phyloP scores from a whole-genome alignment of 345 rosid genomes.

The Aurinia saxatilis region DNA sequence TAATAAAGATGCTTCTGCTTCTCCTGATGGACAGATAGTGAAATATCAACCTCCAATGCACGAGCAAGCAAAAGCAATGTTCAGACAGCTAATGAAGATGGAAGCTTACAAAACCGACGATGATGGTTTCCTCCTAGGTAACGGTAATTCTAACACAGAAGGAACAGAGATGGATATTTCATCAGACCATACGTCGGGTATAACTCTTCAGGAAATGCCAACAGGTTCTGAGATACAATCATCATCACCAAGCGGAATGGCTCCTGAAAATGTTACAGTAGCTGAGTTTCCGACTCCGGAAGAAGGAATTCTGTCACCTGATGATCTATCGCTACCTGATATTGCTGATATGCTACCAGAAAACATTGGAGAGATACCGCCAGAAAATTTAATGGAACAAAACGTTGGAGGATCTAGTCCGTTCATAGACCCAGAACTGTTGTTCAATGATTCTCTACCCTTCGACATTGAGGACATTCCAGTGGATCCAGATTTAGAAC shows the following conservation, averaged over 20 bases:
- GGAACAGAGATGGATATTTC: constrained; percentile 45
- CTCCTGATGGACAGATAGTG: constrained; percentile 84
- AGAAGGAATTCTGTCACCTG: constrained; percentile 41
- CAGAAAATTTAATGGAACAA: constrained; percentile 37
- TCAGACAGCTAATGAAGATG: constrained; percentile 56
- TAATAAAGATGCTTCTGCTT: constrained; percentile 37
- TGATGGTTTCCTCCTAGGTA: constrained; percentile 47
- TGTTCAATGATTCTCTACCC: constrained; percentile 37
- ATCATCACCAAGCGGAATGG: constrained; percentile 23
- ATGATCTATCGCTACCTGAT: constrained; percentile 42
- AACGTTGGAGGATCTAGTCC: constrained; percentile 33
- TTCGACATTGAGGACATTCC: constrained; percentile 50
- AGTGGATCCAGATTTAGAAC: constrained; percentile 59
- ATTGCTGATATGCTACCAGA: constrained; percentile 48
- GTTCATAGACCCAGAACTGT: constrained; percentile 41
- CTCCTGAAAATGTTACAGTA: constrained; percentile 41
- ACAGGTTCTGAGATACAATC: constrained; percentile 54
- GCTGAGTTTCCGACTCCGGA: constrained; percentile 37
- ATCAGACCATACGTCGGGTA: constrained; percentile 44
- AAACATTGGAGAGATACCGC: constrained; percentile 31
- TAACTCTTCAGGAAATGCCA: constrained; percentile 75
- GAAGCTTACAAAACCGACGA: constrained; percentile 42
- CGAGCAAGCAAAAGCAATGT: constrained; percentile 63
- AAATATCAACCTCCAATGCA: constrained; percentile 78
- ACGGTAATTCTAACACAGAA: constrained; percentile 36